Conservation (phyloP, 352 stramenopile species). For the Phytophthora cryptogea region DNA sequence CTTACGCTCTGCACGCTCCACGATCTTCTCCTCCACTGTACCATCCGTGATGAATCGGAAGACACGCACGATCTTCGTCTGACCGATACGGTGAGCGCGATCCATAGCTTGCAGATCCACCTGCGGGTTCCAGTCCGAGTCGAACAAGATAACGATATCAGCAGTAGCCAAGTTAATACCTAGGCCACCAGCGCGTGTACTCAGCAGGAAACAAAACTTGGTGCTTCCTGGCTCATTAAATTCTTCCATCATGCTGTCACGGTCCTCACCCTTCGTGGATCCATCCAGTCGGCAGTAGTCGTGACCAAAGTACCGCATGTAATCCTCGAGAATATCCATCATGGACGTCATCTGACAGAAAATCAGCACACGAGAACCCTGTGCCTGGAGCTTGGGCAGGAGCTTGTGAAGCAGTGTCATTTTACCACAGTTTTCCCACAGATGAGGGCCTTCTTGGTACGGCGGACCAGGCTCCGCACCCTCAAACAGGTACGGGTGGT, state of each 20-base stretch:
- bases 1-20: constrained; percentile 98
- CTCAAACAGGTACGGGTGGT: constrained; percentile 99
- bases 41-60: constrained; percentile 98
- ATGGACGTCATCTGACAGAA: constrained; percentile 99
- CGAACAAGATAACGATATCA: constrained; percentile 99
- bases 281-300: constrained; percentile 88
- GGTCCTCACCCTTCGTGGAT: constrained; percentile 85
- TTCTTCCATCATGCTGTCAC: constrained; percentile 94
- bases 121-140: constrained; percentile 99
- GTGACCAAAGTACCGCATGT: constrained; percentile 92
- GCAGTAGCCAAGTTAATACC: constrained; percentile 99
- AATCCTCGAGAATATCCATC: constrained; percentile 99
- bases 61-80: constrained; percentile 98
- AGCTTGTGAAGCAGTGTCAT: constrained; percentile 97
- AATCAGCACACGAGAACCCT: constrained; percentile 96
- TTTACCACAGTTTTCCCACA: constrained; percentile 99
- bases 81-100: constrained; percentile 97
- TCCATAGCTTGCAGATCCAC: constrained; percentile 99
- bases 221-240: constrained; percentile 97
- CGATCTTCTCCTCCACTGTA: constrained; percentile 99
- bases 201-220: constrained; percentile 98
- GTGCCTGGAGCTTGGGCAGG: constrained; percentile 83
- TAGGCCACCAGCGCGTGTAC: constrained; percentile 95
- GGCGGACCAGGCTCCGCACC: constrained; percentile 97
- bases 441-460: constrained; percentile 95